phyloP scores from a whole-genome alignment of 768 basidiomycete genomes.

The Tricholoma hemisulphureum region DNA sequence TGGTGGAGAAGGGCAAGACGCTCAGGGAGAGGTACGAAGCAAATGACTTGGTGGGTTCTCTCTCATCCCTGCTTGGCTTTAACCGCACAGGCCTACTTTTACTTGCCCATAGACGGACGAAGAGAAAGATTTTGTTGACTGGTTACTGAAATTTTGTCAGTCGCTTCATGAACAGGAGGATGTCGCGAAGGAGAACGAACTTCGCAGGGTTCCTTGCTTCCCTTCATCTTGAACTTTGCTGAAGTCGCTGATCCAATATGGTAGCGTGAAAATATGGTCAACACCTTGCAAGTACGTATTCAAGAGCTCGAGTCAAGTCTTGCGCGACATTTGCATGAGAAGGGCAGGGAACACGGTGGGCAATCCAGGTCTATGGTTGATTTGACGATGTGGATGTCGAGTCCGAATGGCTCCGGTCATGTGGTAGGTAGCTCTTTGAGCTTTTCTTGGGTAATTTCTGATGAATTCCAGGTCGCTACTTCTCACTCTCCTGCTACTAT shows the following conservation, averaged over 20 bases:
- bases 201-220: conserved; percentile 43
- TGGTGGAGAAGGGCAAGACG: conserved; percentile 23
- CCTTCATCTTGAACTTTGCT: not conserved
- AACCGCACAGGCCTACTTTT: not conserved
- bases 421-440: conserved; percentile 12
- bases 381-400: conserved; percentile 39
- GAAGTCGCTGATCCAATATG: not conserved
- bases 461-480: not conserved
- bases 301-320: conserved; percentile 44
- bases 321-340: conserved; percentile 43
- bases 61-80: not conserved
- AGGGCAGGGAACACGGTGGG: conserved; percentile 24
- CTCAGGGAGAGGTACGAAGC: conserved; percentile 42
- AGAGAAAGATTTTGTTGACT: conserved; percentile 50
- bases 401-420: conserved; percentile 20
- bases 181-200: conserved; percentile 54
- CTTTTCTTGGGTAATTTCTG: not conserved
- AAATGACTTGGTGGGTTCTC: conserved; percentile 45
- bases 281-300: conserved; percentile 43
- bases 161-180: conserved; percentile 51
- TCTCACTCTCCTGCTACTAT: not conserved
- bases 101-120: conserved; percentile 38
- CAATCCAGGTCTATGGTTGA: conserved; percentile 39
- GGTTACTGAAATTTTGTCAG: conserved; percentile 43
- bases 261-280: conserved; percentile 50